Evolutionary conservation across 2,329 filamentous ascomycete species (phyloP), one percentile per base, ranked within the genome.

Genomic region (Chrysoporthe austroafricana): DNA sequence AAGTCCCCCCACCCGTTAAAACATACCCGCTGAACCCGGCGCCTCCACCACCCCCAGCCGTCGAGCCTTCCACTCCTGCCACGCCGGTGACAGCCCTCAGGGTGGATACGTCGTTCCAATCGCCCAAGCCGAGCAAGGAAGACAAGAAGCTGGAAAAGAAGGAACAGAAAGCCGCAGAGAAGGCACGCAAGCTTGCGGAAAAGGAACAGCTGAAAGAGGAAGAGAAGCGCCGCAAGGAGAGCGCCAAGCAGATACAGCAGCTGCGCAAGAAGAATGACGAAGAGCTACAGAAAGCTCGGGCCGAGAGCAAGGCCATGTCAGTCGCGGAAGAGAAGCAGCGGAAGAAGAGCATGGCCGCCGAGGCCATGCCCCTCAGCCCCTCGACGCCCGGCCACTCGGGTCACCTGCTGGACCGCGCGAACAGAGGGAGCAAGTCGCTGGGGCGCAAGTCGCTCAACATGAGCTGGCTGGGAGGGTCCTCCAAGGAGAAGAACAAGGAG

Each of bases 371-470:
- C 14, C 48, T 58, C 42, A 46, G 73, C 3, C 70, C 75, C 50
- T 67, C 68, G 63, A 73, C 75, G 21, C 65, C 74, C 26, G 71
- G 72, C 48, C 63, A 57, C 50, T 64, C 67, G 26, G 67, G 64
- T 36, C 50, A 77, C 42, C 82, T 88, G 42, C 80, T 96, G 54
- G 88, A 87, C 73, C 85, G 92, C 57, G 89, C 91, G 71, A 87
- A 89, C 72, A 85, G 90, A 65, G 88, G 88, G 11, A 93, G 90
- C 77, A 95, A 92, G 81, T 94, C 92, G 71, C 86, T 97, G 81
- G 87, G 91, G 61, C 88, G 90, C 70, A 93, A 91, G 78, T 91
- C 91, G 72, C 90, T 92, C 74, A 86, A 85, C 43, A 91, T 92
- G 74, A 79, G 90, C 48, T 82, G 84, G 73, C 59, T 64, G 54